Evolutionary conservation across 2,329 filamentous ascomycete species (phyloP).

Genomic region (Cladophialophora psammophila): DNA sequence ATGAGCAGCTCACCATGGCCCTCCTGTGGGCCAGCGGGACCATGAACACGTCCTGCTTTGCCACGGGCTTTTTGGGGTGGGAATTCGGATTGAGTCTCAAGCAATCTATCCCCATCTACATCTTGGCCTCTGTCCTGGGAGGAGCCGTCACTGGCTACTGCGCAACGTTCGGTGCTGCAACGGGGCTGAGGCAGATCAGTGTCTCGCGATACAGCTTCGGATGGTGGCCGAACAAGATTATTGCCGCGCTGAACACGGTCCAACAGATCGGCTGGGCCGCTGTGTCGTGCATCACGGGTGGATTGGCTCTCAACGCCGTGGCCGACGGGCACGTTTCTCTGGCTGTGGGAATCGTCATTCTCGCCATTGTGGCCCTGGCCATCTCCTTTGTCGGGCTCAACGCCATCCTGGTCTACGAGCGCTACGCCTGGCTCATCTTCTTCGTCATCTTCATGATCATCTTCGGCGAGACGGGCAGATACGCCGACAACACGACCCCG

Average conservation of each 20-base stretch:
- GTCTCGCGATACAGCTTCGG: conserved; percentile 44
- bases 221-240: conserved; percentile 43
- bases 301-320: conserved; percentile 45
- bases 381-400: conserved; percentile 44
- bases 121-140: conserved; percentile 41
- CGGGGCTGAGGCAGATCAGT: conserved; percentile 43
- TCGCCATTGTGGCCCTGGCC: conserved; percentile 42
- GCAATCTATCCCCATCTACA: conserved; percentile 39
- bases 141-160: conserved; percentile 37
- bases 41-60: conserved; percentile 52
- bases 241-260: conserved; percentile 42
- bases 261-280: conserved; percentile 43
- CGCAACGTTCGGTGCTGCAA: conserved; percentile 50
- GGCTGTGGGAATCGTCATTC: conserved; percentile 44
- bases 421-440: conserved; percentile 45
- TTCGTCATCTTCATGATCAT: conserved; percentile 56
- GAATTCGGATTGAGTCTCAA: conserved; percentile 42
- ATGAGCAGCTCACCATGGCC: conserved; percentile 50
- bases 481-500: conserved; percentile 51
- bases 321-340: conserved; percentile 45
- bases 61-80: conserved; percentile 41
- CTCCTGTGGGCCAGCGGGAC: conserved; percentile 55
- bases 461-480: conserved; percentile 55
- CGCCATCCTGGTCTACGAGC: conserved; percentile 44
- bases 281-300: conserved; percentile 46